phyloP scores from a whole-genome alignment of 139 green algal species.

The Diplosphaera chodatii region DNA sequence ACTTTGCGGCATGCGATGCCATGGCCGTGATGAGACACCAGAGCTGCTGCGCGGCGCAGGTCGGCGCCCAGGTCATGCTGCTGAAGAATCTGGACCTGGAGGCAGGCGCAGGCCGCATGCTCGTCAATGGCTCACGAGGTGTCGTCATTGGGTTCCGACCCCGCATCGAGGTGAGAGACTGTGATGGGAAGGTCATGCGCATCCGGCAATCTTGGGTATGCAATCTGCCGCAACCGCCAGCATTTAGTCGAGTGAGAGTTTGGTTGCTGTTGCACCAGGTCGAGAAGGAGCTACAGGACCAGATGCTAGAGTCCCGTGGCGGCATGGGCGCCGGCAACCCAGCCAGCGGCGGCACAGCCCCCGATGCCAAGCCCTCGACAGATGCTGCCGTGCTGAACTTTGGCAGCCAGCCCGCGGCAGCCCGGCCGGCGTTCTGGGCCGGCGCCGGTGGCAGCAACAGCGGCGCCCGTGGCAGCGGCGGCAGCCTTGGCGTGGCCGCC shows the following conservation, averaged over 20 bases:
- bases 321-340: neutral
- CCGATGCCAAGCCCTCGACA: neutral
- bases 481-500: too few relatives aligned
- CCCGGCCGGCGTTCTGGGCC: too few relatives aligned
- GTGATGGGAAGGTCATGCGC: too few relatives aligned
- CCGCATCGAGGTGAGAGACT: neutral
- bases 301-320: neutral
- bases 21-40: neutral
- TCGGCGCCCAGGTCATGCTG: constrained; percentile 60
- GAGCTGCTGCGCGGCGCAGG: constrained; percentile 11
- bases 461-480: neutral
- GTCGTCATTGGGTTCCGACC: constrained; percentile 35
- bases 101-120: constrained; percentile 17
- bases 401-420: neutral
- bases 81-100: constrained; percentile 49
- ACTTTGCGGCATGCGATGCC: neutral
- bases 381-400: neutral
- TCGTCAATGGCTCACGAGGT: constrained; percentile 71
- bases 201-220: too few relatives aligned
- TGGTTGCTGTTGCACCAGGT: neutral
- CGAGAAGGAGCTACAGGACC: neutral
- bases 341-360: too few relatives aligned
- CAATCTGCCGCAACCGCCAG: too few relatives aligned
- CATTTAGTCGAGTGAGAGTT: too few relatives aligned
- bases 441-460: neutral